Percentiles rank a stretch among this genome's conserved stretches.
phyloP scores from a whole-genome alignment of 148 eudicot species.

The Nepenthes gracilis region DNA sequence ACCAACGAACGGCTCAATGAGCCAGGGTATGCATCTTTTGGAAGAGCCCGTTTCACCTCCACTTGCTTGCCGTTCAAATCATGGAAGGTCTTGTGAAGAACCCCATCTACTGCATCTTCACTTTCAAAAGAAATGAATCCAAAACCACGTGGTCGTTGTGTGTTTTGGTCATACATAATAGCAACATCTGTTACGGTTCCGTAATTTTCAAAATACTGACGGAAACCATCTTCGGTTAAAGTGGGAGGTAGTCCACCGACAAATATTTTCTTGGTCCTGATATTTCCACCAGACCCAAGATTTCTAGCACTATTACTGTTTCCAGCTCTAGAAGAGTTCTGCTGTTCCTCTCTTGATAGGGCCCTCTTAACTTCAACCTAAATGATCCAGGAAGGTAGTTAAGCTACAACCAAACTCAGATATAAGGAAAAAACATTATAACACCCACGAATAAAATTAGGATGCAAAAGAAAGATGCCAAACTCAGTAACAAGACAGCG shows the following conservation, averaged over 20 bases:
- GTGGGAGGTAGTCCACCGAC: conserved; percentile 93
- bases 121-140: conserved; percentile 84
- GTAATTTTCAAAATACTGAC: conserved; percentile 79
- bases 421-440: not conserved
- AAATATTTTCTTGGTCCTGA: conserved; percentile 87
- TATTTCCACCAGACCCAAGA: conserved; percentile 55
- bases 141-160: conserved; percentile 90
- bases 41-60: conserved; percentile 95
- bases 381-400: conserved; percentile 12
- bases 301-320: conserved; percentile 37
- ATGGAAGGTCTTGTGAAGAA: conserved; percentile 76
- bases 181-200: conserved; percentile 86
- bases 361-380: conserved; percentile 98
- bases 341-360: conserved; percentile 88
- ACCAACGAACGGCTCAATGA: conserved; percentile 29
- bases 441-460: not conserved
- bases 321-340: conserved; percentile 44
- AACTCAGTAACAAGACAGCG: no score
- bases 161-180: conserved; percentile 90
- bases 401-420: conserved; percentile 2
- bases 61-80: conserved; percentile 86
- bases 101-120: conserved; percentile 97
- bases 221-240: conserved; percentile 71
- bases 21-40: conserved; percentile 84
- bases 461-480: no score